Percentiles rank a stretch among this genome's conserved stretches.
Evolutionary conservation across 202 grass and related monocot genomes (phyloP).

Genomic region (Digitaria exilis): DNA sequence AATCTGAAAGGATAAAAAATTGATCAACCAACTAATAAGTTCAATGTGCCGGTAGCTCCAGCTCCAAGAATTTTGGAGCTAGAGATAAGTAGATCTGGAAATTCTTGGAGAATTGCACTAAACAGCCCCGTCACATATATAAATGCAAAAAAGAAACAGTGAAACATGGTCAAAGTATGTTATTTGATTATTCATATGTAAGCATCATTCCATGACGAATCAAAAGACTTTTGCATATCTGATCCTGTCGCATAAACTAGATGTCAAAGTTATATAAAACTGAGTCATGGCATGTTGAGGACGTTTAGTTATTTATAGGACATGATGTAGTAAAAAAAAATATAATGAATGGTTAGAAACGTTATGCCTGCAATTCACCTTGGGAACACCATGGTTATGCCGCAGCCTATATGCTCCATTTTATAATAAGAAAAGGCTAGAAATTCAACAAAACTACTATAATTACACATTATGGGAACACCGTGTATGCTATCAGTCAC

Average conservation of each 20-base stretch:
- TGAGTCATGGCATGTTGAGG: neutral
- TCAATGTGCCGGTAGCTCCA: neutral
- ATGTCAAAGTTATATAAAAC: neutral
- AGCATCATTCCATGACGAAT: too few relatives aligned
- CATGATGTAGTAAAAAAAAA: too few relatives aligned
- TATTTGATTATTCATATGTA: neutral
- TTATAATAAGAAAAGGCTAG: neutral
- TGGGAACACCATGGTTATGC: neutral
- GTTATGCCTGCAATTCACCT: neutral
- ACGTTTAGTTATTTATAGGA: neutral
- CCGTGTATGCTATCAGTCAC: neutral
- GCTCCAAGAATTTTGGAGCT: neutral
- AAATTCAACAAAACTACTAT: neutral
- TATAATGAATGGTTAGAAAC: neutral
- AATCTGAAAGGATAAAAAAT: neutral
- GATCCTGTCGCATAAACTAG: neutral
- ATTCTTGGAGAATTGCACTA: neutral
- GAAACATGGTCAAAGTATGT: neutral
- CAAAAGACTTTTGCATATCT: neutral
- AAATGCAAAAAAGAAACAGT: neutral
- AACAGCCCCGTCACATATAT: neutral
- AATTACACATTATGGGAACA: neutral
- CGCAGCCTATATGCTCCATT: neutral
- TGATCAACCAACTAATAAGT: neutral
- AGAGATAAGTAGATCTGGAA: neutral